Percentiles rank a stretch among this genome's conserved stretches.
Evolutionary conservation across 768 basidiomycete species (phyloP).

Genomic region (Termitomyces sp.): DNA sequence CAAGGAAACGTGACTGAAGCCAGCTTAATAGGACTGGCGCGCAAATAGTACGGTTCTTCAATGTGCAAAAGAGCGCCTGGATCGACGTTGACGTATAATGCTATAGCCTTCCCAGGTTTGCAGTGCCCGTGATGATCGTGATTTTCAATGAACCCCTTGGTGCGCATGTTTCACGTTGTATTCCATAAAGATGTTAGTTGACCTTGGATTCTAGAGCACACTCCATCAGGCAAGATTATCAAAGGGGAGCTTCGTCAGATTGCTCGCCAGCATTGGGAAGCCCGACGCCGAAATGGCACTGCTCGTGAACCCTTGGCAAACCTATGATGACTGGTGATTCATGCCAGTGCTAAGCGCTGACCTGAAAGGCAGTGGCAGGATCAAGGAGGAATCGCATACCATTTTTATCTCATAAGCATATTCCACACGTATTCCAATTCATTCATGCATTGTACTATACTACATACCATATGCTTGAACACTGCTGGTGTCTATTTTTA

Average conservation of each 20-base stretch:
- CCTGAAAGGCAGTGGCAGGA: not conserved
- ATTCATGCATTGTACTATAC: not conserved
- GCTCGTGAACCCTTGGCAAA: constrained; percentile 31
- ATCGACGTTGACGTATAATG: constrained; percentile 5
- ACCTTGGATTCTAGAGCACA: constrained; percentile 32
- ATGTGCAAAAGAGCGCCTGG: constrained; percentile 1
- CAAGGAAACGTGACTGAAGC: constrained; percentile 43
- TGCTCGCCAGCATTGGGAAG: constrained; percentile 37
- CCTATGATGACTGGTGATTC: constrained; percentile 18
- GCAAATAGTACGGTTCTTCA: constrained; percentile 31
- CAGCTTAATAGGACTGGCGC: constrained; percentile 37
- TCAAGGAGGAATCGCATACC: not conserved
- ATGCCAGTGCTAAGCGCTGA: too few relatives aligned
- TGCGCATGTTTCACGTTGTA: constrained; percentile 19
- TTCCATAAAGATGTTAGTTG: not conserved
- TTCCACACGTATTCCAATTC: not conserved
- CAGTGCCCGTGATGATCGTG: constrained; percentile 56
- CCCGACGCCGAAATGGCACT: constrained; percentile 24
- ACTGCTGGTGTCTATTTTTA: not conserved
- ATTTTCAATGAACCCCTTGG: constrained; percentile 41
- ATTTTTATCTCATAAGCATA: not conserved
- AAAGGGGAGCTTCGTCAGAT: constrained; percentile 46
- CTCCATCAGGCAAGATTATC: constrained; percentile 55
- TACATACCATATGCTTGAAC: not conserved
- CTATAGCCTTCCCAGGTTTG: constrained; percentile 42